phyloP scores from a whole-genome alignment of 306 rosid species.

The Castanea mollissima region DNA sequence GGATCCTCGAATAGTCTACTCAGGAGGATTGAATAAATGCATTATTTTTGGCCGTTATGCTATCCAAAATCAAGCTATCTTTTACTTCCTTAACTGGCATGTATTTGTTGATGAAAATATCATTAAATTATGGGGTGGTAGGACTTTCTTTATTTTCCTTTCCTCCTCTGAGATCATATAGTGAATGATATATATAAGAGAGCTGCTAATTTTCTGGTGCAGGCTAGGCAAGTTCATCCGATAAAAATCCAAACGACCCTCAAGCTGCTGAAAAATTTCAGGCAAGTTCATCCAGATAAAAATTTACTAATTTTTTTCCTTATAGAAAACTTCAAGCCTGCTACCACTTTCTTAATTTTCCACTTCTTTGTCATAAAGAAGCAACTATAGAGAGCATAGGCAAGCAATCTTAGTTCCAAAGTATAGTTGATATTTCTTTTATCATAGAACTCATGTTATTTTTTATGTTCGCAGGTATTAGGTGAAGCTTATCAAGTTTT shows the following conservation, averaged over 20 bases:
- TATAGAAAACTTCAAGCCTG: neutral
- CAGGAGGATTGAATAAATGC: no score
- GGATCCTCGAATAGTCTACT: no score
- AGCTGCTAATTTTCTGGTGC: conserved; percentile 1
- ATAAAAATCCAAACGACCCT: conserved; percentile 85
- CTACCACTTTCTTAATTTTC: neutral
- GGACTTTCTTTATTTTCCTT: no score
- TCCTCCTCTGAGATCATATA: neutral
- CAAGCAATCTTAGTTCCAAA: neutral
- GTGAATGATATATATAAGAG: neutral
- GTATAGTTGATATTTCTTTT: neutral
- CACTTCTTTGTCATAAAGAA: neutral
- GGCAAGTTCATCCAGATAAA: conserved; percentile 27
- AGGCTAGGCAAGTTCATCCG: conserved; percentile 99
- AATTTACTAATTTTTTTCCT: neutral
- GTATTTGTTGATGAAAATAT: no score
- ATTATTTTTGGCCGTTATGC: no score
- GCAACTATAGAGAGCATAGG: neutral
- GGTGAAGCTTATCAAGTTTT: conserved; percentile 94
- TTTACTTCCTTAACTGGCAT: no score
- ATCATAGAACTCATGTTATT: no score
- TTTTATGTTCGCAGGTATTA: conserved; percentile 45
- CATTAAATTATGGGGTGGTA: no score
- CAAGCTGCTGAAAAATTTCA: conserved; percentile 80
- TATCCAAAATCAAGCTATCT: no score